Evolutionary conservation across 2,329 filamentous ascomycete genomes (phyloP).

Genomic region (Clathrospora elynae): DNA sequence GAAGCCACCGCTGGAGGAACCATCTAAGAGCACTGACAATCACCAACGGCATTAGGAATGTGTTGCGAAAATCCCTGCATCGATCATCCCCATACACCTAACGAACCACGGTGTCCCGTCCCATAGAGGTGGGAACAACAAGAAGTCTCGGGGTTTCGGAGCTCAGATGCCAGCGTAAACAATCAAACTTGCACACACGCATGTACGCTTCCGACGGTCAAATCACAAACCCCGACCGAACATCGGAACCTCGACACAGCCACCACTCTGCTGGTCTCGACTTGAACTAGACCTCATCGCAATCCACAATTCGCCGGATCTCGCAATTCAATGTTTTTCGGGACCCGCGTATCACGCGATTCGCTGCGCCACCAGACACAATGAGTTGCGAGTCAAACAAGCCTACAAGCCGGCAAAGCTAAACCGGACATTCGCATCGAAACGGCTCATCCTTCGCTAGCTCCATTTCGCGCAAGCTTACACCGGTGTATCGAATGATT

Average conservation of each 20-base stretch:
- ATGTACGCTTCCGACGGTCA: slow-evolving; percentile 1
- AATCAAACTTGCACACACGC: too few relatives aligned
- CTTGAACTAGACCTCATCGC: slow-evolving; percentile 9
- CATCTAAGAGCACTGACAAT: slow-evolving; percentile 6
- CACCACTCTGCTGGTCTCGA: neutral
- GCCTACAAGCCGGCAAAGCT: neutral
- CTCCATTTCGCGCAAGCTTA: neutral
- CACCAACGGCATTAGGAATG: slow-evolving; percentile 19
- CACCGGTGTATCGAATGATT: slow-evolving; percentile 7
- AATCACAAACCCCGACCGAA: slow-evolving; percentile 2
- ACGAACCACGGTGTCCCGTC: slow-evolving; percentile 5
- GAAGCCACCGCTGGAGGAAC: too few relatives aligned
- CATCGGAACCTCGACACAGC: neutral
- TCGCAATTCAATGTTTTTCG: slow-evolving; percentile 6
- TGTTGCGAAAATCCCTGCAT: slow-evolving; percentile 8
- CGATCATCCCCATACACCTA: neutral
- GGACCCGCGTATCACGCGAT: slow-evolving; percentile 4
- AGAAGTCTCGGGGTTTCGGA: neutral
- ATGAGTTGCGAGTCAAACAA: slow-evolving; percentile 13
- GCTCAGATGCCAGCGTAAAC: neutral
- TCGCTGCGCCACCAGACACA: slow-evolving; percentile 12
- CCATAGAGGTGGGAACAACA: neutral
- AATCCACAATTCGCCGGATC: slow-evolving; percentile 17
- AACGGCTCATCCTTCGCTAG: too few relatives aligned
- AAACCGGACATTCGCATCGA: neutral